Evolutionary conservation across 2,329 filamentous ascomycete genomes (phyloP).

Genomic region (Nothophoma quercina): DNA sequence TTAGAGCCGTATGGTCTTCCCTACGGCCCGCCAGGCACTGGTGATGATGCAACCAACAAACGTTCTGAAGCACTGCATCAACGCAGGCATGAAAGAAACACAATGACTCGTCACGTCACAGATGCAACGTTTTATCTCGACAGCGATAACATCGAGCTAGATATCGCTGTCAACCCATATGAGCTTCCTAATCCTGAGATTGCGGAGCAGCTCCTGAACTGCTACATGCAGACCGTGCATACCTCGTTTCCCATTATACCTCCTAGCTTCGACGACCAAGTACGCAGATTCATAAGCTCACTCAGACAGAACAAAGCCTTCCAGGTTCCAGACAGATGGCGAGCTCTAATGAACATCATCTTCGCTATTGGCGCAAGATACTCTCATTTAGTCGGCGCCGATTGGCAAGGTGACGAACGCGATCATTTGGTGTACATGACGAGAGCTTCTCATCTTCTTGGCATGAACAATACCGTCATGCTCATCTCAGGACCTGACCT

Average conservation of each 20-base stretch:
- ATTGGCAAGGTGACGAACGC: constrained; percentile 37
- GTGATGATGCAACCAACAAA: constrained; percentile 14
- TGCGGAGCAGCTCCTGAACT: constrained; percentile 44
- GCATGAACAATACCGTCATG: constrained; percentile 25
- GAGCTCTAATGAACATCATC: constrained; percentile 51
- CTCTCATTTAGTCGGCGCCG: constrained; percentile 41
- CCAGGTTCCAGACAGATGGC: constrained; percentile 37
- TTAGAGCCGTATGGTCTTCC: constrained; percentile 19
- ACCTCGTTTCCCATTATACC: constrained; percentile 43
- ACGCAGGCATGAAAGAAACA: constrained; percentile 14
- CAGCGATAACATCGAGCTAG: constrained; percentile 36
- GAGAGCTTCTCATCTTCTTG: constrained; percentile 35
- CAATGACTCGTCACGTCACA: constrained; percentile 27
- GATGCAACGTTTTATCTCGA: constrained; percentile 48
- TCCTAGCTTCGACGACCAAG: constrained; percentile 29
- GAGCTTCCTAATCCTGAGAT: constrained; percentile 42
- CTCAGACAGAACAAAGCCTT: constrained; percentile 15
- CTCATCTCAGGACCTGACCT: constrained; percentile 44
- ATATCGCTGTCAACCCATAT: constrained; percentile 35
- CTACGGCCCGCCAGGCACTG: constrained; percentile 32
- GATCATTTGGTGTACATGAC: constrained; percentile 52
- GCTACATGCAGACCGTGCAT: constrained; percentile 49
- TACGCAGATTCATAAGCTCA: constrained; percentile 26
- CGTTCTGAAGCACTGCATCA: constrained; percentile 30
- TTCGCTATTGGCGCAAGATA: constrained; percentile 54